Evolutionary conservation across 2,329 filamentous ascomycete genomes (phyloP).

Genomic region (Xylariaceae sp.): DNA sequence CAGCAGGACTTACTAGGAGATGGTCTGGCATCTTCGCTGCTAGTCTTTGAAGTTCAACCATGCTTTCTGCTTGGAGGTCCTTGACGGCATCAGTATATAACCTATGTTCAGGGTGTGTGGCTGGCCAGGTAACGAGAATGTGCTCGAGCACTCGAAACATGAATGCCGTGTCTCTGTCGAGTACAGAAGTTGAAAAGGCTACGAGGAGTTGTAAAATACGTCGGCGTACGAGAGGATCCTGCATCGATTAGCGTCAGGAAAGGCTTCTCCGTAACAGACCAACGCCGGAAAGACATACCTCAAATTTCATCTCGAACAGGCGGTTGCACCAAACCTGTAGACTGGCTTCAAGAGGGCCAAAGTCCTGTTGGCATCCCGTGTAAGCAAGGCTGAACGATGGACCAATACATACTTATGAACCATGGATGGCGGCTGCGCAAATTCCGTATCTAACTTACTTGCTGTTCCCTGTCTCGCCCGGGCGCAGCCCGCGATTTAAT

Average conservation of each 20-base stretch:
- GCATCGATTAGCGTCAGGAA: constrained; percentile 14
- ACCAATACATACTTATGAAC: constrained; percentile 1
- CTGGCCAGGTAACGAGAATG: constrained; percentile 77
- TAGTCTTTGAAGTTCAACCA: constrained; percentile 80
- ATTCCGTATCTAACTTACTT: constrained; percentile 13
- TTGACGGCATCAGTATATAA: constrained; percentile 84
- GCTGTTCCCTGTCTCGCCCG: constrained; percentile 15
- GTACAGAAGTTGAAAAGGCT: constrained; percentile 74
- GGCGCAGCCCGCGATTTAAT: constrained; percentile 60
- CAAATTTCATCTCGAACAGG: constrained; percentile 64
- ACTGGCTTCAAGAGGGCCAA: constrained; percentile 53
- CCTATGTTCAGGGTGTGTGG: constrained; percentile 62
- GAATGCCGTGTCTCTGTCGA: constrained; percentile 72
- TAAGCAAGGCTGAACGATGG: no score
- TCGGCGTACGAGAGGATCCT: constrained; percentile 79
- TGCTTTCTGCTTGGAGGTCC: constrained; percentile 77
- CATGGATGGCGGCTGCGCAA: not conserved
- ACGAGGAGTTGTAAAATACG: constrained; percentile 76
- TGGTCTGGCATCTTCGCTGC: constrained; percentile 89
- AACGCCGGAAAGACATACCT: constrained; percentile 35
- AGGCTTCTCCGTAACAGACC: not conserved
- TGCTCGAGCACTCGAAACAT: constrained; percentile 88
- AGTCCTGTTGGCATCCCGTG: constrained; percentile 41
- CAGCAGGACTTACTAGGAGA: constrained; percentile 54
- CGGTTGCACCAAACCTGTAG: constrained; percentile 69